Evolutionary conservation across 2,329 filamentous ascomycete genomes (phyloP).

Genomic region (Atkinsonella hypoxylon): DNA sequence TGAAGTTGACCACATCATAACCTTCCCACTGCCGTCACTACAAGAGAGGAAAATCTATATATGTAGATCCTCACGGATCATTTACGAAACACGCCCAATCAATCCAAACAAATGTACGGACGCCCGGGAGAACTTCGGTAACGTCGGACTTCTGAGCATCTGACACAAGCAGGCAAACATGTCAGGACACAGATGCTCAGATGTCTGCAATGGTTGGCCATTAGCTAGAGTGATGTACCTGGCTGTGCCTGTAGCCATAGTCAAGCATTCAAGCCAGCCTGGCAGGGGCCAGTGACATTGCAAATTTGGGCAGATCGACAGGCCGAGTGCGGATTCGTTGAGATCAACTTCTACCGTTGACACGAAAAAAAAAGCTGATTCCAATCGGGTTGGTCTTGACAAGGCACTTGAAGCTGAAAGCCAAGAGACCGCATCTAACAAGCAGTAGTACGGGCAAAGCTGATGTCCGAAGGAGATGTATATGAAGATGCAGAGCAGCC

Average conservation of each 20-base stretch:
- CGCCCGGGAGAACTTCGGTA: neutral
- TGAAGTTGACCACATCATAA: neutral
- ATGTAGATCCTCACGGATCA: conserved; percentile 24
- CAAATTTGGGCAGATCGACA: neutral
- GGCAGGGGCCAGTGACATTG: no score
- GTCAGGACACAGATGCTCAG: neutral
- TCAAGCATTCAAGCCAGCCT: no score
- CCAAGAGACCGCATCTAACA: neutral
- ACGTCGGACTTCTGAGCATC: neutral
- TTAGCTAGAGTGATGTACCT: neutral
- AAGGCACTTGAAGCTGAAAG: neutral
- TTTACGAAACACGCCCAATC: conserved; percentile 19
- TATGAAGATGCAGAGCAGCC: neutral
- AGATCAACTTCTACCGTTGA: neutral
- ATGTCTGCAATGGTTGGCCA: neutral
- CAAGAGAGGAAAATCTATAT: conserved; percentile 6
- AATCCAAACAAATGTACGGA: neutral
- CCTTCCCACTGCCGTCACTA: neutral
- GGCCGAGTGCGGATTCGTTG: neutral
- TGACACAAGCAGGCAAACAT: neutral
- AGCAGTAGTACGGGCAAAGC: neutral
- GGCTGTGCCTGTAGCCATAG: neutral
- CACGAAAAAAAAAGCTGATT: neutral
- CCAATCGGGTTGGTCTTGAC: neutral
- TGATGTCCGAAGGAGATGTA: neutral